A percentile compares a stretch with the other conserved stretches of the same genome.
Conservation (phyloP, 257 asterid genomes). For the Buddleja alternifolia region DNA sequence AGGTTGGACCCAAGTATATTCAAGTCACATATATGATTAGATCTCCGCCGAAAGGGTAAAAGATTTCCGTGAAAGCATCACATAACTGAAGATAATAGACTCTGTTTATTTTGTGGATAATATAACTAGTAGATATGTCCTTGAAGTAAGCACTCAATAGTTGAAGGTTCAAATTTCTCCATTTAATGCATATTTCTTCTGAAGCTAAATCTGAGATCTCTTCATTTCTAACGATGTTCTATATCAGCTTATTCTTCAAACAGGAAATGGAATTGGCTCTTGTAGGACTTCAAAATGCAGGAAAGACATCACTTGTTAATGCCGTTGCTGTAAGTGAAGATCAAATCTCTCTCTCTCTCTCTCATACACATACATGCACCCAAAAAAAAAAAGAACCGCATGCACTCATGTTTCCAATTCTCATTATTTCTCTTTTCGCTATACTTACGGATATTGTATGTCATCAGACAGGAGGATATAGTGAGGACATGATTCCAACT, state of each 20-base stretch:
- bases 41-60: too few relatives aligned
- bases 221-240: constrained; percentile 26
- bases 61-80: too few relatives aligned
- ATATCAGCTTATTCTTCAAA: constrained; percentile 79
- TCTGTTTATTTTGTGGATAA: too few relatives aligned
- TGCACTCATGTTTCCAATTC: neutral
- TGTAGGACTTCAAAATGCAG: constrained; percentile 88
- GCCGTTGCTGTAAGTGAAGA: constrained; percentile 73
- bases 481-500: constrained; percentile 96
- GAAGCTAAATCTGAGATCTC: neutral
- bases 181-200: neutral
- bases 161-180: neutral
- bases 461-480: constrained; percentile 90
- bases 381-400: neutral
- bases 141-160: too few relatives aligned
- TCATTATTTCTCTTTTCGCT: constrained; percentile 9
- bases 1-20: too few relatives aligned
- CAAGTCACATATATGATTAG: too few relatives aligned
- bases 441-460: constrained; percentile 30
- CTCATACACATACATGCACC: neutral
- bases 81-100: too few relatives aligned
- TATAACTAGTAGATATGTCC: too few relatives aligned
- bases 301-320: constrained; percentile 92
- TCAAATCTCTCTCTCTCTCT: constrained; percentile 14
- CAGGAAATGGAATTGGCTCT: constrained; percentile 98